phyloP scores from a whole-genome alignment of 2,329 filamentous ascomycete genomes.

The Aspergillus fischeri region DNA sequence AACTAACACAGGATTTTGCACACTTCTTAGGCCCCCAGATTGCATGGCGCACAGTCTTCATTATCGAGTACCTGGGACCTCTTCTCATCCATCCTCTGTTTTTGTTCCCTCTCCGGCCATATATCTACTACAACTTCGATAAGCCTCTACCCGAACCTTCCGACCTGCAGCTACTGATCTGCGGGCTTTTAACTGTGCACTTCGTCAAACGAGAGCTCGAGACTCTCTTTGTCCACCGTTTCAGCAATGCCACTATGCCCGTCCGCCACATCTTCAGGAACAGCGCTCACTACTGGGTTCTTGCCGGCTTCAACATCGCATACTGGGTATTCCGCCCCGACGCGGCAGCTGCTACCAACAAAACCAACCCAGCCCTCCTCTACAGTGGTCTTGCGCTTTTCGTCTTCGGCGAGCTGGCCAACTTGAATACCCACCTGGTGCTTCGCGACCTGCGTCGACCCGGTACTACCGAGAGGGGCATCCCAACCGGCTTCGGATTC shows the following conservation, averaged over 20 bases:
- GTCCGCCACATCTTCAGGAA: slow-evolving; percentile 89
- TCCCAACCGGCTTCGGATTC: slow-evolving; percentile 83
- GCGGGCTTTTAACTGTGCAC: slow-evolving; percentile 71
- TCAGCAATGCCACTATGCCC: slow-evolving; percentile 93
- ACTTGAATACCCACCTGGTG: slow-evolving; percentile 74
- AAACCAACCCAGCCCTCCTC: slow-evolving; percentile 52
- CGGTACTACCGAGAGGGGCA: slow-evolving; percentile 80
- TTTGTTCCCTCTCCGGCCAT: slow-evolving; percentile 66
- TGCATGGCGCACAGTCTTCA: slow-evolving; percentile 86
- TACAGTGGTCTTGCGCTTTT: slow-evolving; percentile 69
- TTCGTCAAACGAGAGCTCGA: slow-evolving; percentile 95
- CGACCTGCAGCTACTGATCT: slow-evolving; percentile 67
- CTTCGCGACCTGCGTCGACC: slow-evolving; percentile 71
- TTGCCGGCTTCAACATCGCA: slow-evolving; percentile 75
- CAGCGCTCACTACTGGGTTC: slow-evolving; percentile 86
- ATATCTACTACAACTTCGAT: slow-evolving; percentile 59
- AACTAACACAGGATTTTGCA: slow-evolving; percentile 15
- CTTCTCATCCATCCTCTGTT: slow-evolving; percentile 78
- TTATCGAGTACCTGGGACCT: slow-evolving; percentile 92
- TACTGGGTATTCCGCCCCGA: slow-evolving; percentile 79
- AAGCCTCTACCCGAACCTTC: slow-evolving; percentile 51
- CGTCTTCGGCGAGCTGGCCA: slow-evolving; percentile 72
- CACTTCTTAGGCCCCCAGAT: slow-evolving; percentile 69
- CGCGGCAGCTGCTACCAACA: slow-evolving; percentile 58
- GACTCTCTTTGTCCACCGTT: slow-evolving; percentile 91